A percentile compares a stretch with the other conserved stretches of the same genome.
These are phyloP conservation scores for Zymoseptoria tritici DNA, from an alignment of 2,329 filamentous ascomycete species.

Conservation along the genomic window DNA sequence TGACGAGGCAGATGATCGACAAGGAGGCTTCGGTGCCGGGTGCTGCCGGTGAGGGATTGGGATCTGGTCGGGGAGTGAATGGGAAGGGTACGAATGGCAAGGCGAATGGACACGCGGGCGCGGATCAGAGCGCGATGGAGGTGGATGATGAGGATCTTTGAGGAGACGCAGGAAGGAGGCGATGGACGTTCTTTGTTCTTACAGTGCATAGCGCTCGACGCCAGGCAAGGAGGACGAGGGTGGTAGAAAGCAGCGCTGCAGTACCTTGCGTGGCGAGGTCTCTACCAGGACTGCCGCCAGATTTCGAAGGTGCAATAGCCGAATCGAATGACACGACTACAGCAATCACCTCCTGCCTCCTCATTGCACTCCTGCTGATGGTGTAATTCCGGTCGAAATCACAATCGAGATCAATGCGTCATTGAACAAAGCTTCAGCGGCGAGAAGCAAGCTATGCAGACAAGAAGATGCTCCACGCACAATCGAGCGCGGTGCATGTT, in stretches of 20 bases:
- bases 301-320: neutral
- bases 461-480: no score
- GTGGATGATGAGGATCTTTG: neutral
- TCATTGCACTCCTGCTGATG: no score
- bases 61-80: slow-evolving; percentile 7
- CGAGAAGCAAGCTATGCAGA: no score
- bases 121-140: neutral
- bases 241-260: neutral
- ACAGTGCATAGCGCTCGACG: slow-evolving; percentile 11
- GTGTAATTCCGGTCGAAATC: no score
- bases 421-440: no score
- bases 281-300: neutral
- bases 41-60: slow-evolving; percentile 47
- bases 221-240: slow-evolving; percentile 1
- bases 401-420: no score
- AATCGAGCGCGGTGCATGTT: no score
- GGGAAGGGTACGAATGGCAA: slow-evolving; percentile 12
- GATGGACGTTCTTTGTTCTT: neutral
- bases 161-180: neutral
- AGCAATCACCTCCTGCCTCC: neutral
- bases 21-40: slow-evolving; percentile 92
- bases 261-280: neutral
- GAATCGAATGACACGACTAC: neutral
- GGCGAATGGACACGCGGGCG: neutral
- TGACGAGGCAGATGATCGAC: slow-evolving; percentile 99